Evolutionary conservation across 768 basidiomycete species (phyloP), one percentile per base, ranked within the genome.

Genomic region (Mycena indigotica): DNA sequence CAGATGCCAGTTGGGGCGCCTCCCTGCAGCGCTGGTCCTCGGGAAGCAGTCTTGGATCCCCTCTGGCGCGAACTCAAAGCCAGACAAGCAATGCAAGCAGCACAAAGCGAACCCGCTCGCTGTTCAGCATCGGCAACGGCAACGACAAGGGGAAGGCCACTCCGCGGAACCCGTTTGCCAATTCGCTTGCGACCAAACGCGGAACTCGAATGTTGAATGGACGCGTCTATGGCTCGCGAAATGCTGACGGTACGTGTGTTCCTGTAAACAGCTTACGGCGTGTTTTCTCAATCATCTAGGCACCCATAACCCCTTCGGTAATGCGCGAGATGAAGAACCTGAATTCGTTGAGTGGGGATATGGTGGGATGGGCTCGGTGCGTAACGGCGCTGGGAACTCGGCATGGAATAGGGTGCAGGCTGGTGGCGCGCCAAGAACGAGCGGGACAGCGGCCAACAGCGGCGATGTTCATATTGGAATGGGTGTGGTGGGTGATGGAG

Each of bases 271-370:
- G 24, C 21, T 45, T 59, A 41, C 28, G 19, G 46, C 38, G n/a
- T 17, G 16, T 30, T 21, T 35, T 32, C 23, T 56, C 35, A 10
- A n/a, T n/a, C 16, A 16, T 30, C 19, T 28, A 65, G 61, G 48
- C 28, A 30, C 56, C n/a, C 49, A 73, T 4, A 86, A 90, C 65
- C 85, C 80, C 0, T 90, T 90, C 61, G 86, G 82, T 5, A 85
- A 78, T 56, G 84, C 77, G 15, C 77, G 78, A 4, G 84, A 85
- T 26, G 82, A 86, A 0, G 89, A 91, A 60, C 88, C 89, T 28
- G 88, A 88, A 67, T 95, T 95, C 64, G 91, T 93, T 16, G 93
- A 95, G 71, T 95, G 93, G 93, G 93, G 93, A 0, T 91, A 89
- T 56, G 90, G 90, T 28, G 90, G 90, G 2, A 88, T 93, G 87